phyloP scores from a whole-genome alignment of 108 stramenopile genomes.

The Cylindrotheca fusiformis region DNA sequence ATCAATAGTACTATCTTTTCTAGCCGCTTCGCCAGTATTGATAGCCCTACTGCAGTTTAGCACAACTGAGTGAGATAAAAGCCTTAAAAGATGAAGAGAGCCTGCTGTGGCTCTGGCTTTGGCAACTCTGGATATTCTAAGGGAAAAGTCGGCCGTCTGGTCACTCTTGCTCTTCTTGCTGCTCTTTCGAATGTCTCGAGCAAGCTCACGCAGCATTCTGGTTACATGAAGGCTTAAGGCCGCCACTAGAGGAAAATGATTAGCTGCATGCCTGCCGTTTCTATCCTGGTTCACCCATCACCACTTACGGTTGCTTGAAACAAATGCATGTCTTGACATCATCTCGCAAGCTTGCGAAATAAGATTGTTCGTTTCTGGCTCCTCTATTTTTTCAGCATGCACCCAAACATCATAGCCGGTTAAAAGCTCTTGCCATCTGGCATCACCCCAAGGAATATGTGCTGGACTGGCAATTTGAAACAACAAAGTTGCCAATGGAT shows the following conservation, averaged over 20 bases:
- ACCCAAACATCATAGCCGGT: slow-evolving; percentile 73
- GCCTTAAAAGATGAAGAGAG: slow-evolving; percentile 51
- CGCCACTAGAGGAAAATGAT: slow-evolving; percentile 30
- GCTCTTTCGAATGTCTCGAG: slow-evolving; percentile 21
- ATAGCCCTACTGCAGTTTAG: neutral
- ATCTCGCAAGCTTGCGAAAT: slow-evolving; percentile 45
- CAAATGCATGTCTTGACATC: slow-evolving; percentile 51
- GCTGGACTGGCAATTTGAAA: slow-evolving; percentile 69
- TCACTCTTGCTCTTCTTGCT: neutral
- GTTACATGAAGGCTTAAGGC: slow-evolving; percentile 65
- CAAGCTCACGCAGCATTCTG: slow-evolving; percentile 65
- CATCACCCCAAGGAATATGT: slow-evolving; percentile 68
- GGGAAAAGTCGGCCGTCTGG: slow-evolving; percentile 33
- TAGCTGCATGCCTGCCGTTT: neutral
- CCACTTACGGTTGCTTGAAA: slow-evolving; percentile 45
- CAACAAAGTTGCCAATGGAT: slow-evolving; percentile 43
- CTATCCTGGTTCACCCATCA: neutral
- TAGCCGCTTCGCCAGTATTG: neutral
- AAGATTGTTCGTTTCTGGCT: slow-evolving; percentile 18
- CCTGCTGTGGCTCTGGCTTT: slow-evolving; percentile 80
- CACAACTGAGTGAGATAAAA: slow-evolving; percentile 60
- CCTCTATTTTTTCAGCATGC: slow-evolving; percentile 51
- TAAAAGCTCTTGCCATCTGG: slow-evolving; percentile 74
- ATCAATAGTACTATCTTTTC: neutral
- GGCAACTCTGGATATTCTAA: slow-evolving; percentile 62